These are phyloP conservation scores for Naematelia aurantialba DNA, from an alignment of 768 basidiomycete genomes.

Conservation along the genomic window DNA sequence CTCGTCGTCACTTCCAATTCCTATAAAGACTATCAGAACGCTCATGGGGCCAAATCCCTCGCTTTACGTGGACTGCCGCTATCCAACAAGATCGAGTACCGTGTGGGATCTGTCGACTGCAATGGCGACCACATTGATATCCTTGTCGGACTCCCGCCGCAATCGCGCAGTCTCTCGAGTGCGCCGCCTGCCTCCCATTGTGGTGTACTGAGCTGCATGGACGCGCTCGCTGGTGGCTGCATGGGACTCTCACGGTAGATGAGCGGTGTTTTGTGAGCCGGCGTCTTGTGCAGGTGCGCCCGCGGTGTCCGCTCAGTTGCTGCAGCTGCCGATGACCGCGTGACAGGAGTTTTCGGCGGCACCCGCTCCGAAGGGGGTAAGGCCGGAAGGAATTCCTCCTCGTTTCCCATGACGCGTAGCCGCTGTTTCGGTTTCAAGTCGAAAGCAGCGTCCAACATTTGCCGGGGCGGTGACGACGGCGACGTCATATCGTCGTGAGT, in stretches of 20 bases:
- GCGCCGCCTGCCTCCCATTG: slow-evolving; percentile 15
- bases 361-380: slow-evolving; percentile 8
- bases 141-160: slow-evolving; percentile 2
- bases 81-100: not conserved
- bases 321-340: slow-evolving; percentile 31
- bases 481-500: slow-evolving; percentile 33
- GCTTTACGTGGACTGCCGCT: slow-evolving; percentile 3
- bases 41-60: not conserved
- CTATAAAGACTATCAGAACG: too few relatives aligned
- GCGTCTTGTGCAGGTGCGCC: not conserved
- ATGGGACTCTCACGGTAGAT: not conserved
- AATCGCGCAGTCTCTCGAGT: slow-evolving; percentile 5
- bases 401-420: slow-evolving; percentile 4
- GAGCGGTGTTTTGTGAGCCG: slow-evolving; percentile 5
- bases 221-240: slow-evolving; percentile 1
- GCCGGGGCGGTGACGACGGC: slow-evolving; percentile 16
- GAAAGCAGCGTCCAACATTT: slow-evolving; percentile 32
- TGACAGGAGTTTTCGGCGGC: slow-evolving; percentile 41
- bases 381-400: slow-evolving; percentile 21
- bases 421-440: slow-evolving; percentile 26
- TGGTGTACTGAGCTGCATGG: slow-evolving; percentile 5
- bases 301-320: slow-evolving; percentile 11
- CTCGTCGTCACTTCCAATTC: too few relatives aligned
- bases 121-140: not conserved
- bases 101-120: slow-evolving; percentile 1